A percentile compares a stretch with the other conserved stretches of the same genome.
phyloP scores from a whole-genome alignment of 805 yeast genomes.

The Spathaspora sp. region DNA sequence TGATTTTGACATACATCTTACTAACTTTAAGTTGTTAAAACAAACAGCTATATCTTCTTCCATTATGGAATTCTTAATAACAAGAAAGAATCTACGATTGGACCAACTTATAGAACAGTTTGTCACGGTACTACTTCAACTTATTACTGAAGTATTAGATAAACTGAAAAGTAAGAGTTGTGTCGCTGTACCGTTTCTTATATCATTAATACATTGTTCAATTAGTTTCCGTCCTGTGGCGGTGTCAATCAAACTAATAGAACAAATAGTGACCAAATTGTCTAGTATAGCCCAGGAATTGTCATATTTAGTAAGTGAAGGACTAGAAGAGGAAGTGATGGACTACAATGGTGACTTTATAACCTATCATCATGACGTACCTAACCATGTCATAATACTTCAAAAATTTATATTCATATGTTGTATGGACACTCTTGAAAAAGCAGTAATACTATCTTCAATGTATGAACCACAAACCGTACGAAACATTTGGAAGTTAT shows the following conservation, averaged over 20 bases:
- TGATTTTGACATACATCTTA: conserved; percentile 15
- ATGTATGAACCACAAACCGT: conserved; percentile 19
- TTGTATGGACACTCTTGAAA: conserved; percentile 56
- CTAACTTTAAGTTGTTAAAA: conserved; percentile 17
- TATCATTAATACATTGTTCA: conserved; percentile 53
- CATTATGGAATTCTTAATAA: conserved; percentile 41
- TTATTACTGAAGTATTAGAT: conserved; percentile 17
- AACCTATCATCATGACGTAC: conserved; percentile 26
- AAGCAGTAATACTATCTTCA: conserved; percentile 27
- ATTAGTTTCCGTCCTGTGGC: conserved; percentile 64
- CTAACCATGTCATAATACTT: conserved; percentile 31
- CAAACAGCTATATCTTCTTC: conserved; percentile 30
- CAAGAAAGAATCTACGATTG: conserved; percentile 43
- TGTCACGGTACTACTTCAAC: conserved; percentile 22
- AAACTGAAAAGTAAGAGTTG: conserved; percentile 13
- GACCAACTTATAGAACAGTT: conserved; percentile 48
- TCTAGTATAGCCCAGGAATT: conserved; percentile 15
- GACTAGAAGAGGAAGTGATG: conserved; percentile 9
- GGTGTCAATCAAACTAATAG: conserved; percentile 32
- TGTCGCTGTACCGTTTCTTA: conserved; percentile 55
- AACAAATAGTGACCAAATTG: conserved; percentile 12
- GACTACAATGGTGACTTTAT: conserved; percentile 12
- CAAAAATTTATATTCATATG: conserved; percentile 49
- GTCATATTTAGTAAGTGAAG: conserved; percentile 13
- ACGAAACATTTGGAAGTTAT: conserved; percentile 17